These are phyloP conservation scores for Trametes cubensis DNA, from an alignment of 768 basidiomycete genomes.

Conservation along the genomic window DNA sequence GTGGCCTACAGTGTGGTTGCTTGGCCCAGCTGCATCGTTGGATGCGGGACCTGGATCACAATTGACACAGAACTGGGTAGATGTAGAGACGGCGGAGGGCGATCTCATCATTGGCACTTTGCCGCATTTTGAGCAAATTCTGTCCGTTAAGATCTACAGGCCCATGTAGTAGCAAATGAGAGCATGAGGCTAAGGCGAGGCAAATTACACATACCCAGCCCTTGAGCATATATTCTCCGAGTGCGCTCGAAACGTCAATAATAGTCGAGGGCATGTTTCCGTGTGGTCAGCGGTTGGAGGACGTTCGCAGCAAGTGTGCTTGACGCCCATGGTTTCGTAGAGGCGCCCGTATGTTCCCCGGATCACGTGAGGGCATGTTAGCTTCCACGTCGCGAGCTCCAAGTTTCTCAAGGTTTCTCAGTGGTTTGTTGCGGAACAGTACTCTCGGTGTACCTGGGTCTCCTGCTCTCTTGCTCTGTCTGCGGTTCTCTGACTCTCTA, in stretches of 20 bases:
- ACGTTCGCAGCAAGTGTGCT: background rate
- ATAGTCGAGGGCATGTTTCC: slow-evolving; percentile 49
- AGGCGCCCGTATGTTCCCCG: background rate
- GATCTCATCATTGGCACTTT: slow-evolving; percentile 75
- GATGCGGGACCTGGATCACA: slow-evolving; percentile 44
- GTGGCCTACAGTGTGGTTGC: background rate
- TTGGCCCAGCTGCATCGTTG: slow-evolving; percentile 1
- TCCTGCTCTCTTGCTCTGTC: background rate
- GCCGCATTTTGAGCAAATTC: slow-evolving; percentile 61
- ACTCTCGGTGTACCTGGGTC: too few species aligned
- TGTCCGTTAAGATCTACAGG: slow-evolving; percentile 64
- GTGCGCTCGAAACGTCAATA: slow-evolving; percentile 57
- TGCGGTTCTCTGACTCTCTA: background rate
- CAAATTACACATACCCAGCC: slow-evolving; percentile 60
- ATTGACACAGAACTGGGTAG: slow-evolving; percentile 59
- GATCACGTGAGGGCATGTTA: background rate
- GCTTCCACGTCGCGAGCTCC: slow-evolving; percentile 11
- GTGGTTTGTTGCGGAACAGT: too few species aligned
- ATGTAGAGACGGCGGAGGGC: slow-evolving; percentile 47
- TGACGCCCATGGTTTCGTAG: slow-evolving; percentile 2
- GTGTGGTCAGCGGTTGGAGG: too few species aligned
- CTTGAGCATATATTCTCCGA: slow-evolving; percentile 74
- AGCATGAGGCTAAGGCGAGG: background rate
- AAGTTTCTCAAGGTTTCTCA: background rate
- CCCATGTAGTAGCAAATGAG: background rate